These are phyloP conservation scores for Entomortierella parvispora DNA, from an alignment of 192 early-diverging fungal species.

Conservation along the genomic window DNA sequence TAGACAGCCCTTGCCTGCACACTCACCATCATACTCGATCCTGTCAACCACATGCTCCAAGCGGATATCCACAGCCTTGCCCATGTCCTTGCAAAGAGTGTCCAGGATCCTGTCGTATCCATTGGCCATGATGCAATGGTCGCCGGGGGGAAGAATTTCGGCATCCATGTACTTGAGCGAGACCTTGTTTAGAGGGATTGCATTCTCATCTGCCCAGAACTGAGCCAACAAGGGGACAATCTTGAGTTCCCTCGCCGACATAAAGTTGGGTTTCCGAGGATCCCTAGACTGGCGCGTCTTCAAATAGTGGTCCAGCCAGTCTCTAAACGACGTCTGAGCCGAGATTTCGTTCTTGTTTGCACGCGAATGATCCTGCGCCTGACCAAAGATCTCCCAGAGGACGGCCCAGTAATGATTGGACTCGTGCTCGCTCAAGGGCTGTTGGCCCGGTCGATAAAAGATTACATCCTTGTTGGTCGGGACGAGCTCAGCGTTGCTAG, in stretches of 20 bases:
- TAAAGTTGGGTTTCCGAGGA: constrained; percentile 21
- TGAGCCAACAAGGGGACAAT: constrained; percentile 28
- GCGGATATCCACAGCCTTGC: constrained; percentile 24
- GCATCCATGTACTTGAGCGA: constrained; percentile 56
- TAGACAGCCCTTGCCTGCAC: neutral
- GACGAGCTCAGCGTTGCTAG: constrained; percentile 21
- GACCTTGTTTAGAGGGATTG: constrained; percentile 36
- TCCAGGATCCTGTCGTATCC: constrained; percentile 49
- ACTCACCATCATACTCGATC: constrained; percentile 54
- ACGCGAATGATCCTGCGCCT: constrained; percentile 25
- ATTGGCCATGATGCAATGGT: constrained; percentile 45
- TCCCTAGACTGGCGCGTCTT: constrained; percentile 25
- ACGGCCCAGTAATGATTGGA: constrained; percentile 51
- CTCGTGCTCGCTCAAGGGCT: constrained; percentile 18
- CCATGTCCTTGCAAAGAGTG: constrained; percentile 25
- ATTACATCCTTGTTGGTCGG: constrained; percentile 45
- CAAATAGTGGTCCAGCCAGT: constrained; percentile 31
- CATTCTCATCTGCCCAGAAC: constrained; percentile 50
- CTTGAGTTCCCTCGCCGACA: constrained; percentile 28
- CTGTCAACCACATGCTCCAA: constrained; percentile 45
- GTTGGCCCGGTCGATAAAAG: constrained; percentile 20
- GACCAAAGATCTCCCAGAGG: constrained; percentile 40
- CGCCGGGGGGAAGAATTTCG: constrained; percentile 44
- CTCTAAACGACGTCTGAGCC: constrained; percentile 27
- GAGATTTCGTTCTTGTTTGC: constrained; percentile 31